These are phyloP conservation scores for Saposhnikovia divaricata DNA, from an alignment of 129 eudicot species.

Conservation along the genomic window DNA sequence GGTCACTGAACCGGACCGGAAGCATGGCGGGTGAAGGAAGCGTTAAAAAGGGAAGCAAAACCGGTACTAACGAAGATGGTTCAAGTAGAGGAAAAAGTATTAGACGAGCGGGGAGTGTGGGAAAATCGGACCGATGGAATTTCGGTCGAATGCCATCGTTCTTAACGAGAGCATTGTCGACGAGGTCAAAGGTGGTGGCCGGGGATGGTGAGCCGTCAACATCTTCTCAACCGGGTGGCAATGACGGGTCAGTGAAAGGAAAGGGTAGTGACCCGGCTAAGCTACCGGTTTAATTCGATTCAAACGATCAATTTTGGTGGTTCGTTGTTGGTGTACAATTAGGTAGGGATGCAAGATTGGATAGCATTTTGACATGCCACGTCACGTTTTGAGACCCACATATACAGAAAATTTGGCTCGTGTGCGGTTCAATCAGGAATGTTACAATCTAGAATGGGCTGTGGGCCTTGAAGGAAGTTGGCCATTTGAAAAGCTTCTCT, in stretches of 20 bases:
- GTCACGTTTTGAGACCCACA: neutral
- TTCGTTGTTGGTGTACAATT: neutral
- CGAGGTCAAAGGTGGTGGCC: constrained; percentile 29
- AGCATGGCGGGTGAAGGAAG: neutral
- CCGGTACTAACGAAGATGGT: constrained; percentile 12
- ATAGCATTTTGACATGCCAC: neutral
- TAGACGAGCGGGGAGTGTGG: constrained; percentile 20
- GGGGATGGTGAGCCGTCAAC: constrained; percentile 28
- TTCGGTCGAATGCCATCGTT: constrained; percentile 20
- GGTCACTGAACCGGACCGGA: constrained; percentile 23
- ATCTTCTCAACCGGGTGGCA: neutral
- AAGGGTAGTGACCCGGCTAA: constrained; percentile 15
- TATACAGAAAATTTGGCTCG: neutral
- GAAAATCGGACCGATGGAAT: constrained; percentile 34
- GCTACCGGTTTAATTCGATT: constrained; percentile 26
- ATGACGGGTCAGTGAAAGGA: constrained; percentile 14
- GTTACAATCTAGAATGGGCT: neutral
- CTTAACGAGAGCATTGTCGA: constrained; percentile 28
- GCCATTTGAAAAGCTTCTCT: neutral
- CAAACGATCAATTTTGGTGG: neutral
- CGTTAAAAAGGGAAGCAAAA: constrained; percentile 24
- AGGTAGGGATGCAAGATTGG: neutral
- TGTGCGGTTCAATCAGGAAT: neutral
- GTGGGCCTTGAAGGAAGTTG: neutral
- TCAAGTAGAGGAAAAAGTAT: constrained; percentile 13